A percentile compares a stretch with the other conserved stretches of the same genome.
Conservation (phyloP, 768 basidiomycete species). For the Lentinus tigrinus region DNA sequence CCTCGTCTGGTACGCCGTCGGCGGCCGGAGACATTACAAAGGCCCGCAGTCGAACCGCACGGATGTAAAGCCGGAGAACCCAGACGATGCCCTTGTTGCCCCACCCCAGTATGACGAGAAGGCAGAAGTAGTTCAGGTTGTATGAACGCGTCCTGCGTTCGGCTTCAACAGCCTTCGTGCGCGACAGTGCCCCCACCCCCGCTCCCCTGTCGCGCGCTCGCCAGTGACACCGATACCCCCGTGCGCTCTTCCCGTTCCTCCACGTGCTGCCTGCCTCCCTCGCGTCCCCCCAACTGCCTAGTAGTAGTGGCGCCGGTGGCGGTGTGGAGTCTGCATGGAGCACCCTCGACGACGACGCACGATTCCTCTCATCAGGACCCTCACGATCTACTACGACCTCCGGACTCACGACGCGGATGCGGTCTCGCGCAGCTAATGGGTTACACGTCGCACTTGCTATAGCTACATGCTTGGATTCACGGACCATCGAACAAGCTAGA, state of each 20-base stretch:
- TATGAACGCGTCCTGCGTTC: background rate
- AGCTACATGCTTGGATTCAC: no score
- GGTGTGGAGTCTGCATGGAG: no score
- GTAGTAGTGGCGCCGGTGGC: no score
- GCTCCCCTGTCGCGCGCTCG: background rate
- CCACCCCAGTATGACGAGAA: slow-evolving; percentile 3
- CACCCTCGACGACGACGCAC: no score
- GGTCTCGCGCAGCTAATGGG: no score
- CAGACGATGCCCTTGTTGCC: slow-evolving; percentile 1
- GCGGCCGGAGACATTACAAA: slow-evolving; percentile 24
- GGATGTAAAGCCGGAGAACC: slow-evolving; percentile 2
- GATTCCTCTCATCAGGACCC: slow-evolving; percentile 9
- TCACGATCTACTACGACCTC: background rate
- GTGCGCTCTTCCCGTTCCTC: background rate
- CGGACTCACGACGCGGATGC: background rate
- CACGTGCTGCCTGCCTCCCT: no score
- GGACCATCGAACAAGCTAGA: no score
- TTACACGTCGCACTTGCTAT: no score
- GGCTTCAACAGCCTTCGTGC: slow-evolving; percentile 13
- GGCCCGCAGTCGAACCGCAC: slow-evolving; percentile 25
- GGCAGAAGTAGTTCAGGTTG: slow-evolving; percentile 1
- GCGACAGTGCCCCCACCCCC: background rate
- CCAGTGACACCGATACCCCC: background rate
- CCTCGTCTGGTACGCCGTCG: slow-evolving; percentile 15
- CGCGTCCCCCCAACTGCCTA: no score